Evolutionary conservation across 495 filamentous ascomycete genomes (phyloP).

Genomic region (Aspergillus sparsus): DNA sequence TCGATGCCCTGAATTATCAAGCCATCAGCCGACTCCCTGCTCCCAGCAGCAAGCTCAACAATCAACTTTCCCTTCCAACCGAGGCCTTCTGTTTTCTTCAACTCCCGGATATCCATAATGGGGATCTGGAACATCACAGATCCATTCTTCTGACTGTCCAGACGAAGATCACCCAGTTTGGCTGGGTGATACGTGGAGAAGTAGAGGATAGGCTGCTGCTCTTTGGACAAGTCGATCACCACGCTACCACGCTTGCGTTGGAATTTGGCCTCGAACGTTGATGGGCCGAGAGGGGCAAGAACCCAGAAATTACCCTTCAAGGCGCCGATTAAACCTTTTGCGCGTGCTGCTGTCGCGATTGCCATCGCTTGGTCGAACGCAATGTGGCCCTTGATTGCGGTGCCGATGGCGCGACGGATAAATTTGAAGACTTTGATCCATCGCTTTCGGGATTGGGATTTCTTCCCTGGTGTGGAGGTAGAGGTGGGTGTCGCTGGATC

Average conservation of each 20-base stretch:
- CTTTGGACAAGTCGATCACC: constrained; percentile 63
- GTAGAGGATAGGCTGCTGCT: constrained; percentile 35
- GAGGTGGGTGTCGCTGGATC: neutral
- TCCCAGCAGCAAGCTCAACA: constrained; percentile 73
- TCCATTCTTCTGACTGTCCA: constrained; percentile 49
- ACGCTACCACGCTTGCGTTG: constrained; percentile 71
- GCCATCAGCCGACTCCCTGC: constrained; percentile 73
- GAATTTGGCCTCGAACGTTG: constrained; percentile 72
- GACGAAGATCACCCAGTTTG: constrained; percentile 35
- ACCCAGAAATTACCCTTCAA: constrained; percentile 50
- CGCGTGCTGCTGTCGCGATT: constrained; percentile 59
- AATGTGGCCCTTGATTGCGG: constrained; percentile 65
- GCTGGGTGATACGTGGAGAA: constrained; percentile 49
- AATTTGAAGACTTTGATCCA: constrained; percentile 55
- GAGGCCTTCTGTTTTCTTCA: constrained; percentile 80
- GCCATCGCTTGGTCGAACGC: constrained; percentile 69
- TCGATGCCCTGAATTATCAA: constrained; percentile 63
- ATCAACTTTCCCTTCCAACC: constrained; percentile 89
- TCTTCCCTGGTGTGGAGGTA: constrained; percentile 7
- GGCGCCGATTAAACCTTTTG: constrained; percentile 69
- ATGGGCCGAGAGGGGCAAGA: constrained; percentile 56
- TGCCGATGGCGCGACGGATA: constrained; percentile 68
- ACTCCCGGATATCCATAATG: constrained; percentile 60
- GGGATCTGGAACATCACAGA: constrained; percentile 51
- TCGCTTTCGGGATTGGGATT: constrained; percentile 5